Conservation (phyloP, 805 yeast species). For the Dipodascus albidus region DNA sequence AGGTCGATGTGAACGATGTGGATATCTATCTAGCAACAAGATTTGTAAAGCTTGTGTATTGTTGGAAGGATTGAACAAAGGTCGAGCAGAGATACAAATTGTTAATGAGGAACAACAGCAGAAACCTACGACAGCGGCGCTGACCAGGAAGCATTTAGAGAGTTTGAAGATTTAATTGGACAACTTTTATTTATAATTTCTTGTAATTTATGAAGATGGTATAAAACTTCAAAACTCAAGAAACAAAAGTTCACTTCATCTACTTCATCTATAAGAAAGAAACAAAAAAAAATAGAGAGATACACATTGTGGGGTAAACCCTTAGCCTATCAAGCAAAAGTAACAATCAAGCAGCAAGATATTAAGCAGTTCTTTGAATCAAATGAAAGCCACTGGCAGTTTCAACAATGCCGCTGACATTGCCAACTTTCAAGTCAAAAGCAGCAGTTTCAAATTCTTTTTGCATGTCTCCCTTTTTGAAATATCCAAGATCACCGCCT, state of each 20-base stretch:
- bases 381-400: constrained; percentile 86
- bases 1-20: constrained; percentile 70
- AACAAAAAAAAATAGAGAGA: neutral
- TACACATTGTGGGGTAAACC: neutral
- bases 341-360: too few species aligned
- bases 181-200: neutral
- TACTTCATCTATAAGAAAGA: too few species aligned
- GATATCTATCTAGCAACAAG: constrained; percentile 77
- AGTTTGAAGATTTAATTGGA: neutral
- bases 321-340: too few species aligned
- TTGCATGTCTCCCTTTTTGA: constrained; percentile 90
- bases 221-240: too few species aligned
- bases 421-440: constrained; percentile 70
- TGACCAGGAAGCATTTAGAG: neutral
- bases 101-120: constrained; percentile 22
- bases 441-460: constrained; percentile 87
- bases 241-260: too few species aligned
- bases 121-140: neutral
- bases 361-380: constrained; percentile 69
- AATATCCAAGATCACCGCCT: constrained; percentile 87
- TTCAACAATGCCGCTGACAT: constrained; percentile 72
- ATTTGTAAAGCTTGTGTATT: constrained; percentile 90
- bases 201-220: too few species aligned
- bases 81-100: constrained; percentile 52
- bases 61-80: constrained; percentile 70